Conservation (phyloP, 2,329 filamentous ascomycete species). For the Bimuria novae-zelandiae region DNA sequence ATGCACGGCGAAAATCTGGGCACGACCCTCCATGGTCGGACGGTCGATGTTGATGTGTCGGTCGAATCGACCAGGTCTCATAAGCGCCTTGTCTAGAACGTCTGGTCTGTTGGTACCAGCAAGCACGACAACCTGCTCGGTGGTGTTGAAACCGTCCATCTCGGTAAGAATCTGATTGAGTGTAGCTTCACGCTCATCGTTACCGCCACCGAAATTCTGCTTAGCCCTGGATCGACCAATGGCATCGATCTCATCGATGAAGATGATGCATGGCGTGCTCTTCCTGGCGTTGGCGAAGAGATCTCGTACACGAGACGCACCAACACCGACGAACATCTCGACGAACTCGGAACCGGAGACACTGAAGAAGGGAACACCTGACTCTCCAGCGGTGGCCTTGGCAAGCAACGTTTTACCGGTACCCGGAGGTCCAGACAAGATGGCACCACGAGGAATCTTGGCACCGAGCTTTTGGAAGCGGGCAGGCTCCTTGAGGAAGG, state of each 20-base stretch:
- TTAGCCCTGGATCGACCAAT: slow-evolving; percentile 91
- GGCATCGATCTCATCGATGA: slow-evolving; percentile 98
- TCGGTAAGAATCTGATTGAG: slow-evolving; percentile 98
- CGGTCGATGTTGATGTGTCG: slow-evolving; percentile 93
- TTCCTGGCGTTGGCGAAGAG: slow-evolving; percentile 93
- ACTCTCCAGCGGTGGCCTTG: slow-evolving; percentile 97
- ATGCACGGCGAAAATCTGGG: slow-evolving; percentile 95
- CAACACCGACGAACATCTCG: slow-evolving; percentile 99
- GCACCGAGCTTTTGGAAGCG: slow-evolving; percentile 92
- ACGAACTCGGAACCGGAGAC: slow-evolving; percentile 99
- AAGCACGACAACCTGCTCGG: slow-evolving; percentile 93
- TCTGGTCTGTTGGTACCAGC: slow-evolving; percentile 96
- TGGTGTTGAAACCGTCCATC: slow-evolving; percentile 99
- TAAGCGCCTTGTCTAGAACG: slow-evolving; percentile 90
- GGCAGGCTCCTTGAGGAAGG: slow-evolving; percentile 91
- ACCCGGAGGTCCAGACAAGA: slow-evolving; percentile 95
- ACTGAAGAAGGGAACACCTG: slow-evolving; percentile 95
- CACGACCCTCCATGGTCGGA: slow-evolving; percentile 94
- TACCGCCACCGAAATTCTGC: slow-evolving; percentile 82
- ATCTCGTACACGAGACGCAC: slow-evolving; percentile 91
- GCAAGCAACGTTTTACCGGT: slow-evolving; percentile 97
- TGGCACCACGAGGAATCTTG: slow-evolving; percentile 96
- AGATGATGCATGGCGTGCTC: slow-evolving; percentile 97
- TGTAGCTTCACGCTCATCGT: slow-evolving; percentile 95
- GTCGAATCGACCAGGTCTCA: slow-evolving; percentile 96